Evolutionary conservation across 2,329 filamentous ascomycete genomes (phyloP).

Genomic region (Penicillium sp.): DNA sequence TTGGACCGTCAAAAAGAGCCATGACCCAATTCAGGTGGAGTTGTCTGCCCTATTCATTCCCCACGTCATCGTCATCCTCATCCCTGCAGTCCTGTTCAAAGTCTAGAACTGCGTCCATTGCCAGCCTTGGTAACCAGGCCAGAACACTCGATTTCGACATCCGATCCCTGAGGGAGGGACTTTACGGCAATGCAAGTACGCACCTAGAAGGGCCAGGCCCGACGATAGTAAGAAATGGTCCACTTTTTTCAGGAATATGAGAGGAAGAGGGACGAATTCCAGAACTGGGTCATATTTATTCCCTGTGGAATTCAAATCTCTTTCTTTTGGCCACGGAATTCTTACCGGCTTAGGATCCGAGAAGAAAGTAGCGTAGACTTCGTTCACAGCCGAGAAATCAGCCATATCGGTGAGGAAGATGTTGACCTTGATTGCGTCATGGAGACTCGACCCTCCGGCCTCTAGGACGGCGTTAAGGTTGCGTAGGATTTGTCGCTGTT

Average conservation of each 20-base stretch:
- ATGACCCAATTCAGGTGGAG: constrained; percentile 1
- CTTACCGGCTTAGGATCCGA: constrained; percentile 28
- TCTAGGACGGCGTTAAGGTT: constrained; percentile 61
- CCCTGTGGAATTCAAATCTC: neutral
- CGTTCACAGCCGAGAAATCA: constrained; percentile 72
- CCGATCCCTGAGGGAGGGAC: constrained; percentile 50
- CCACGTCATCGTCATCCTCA: constrained; percentile 3
- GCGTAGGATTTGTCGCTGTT: constrained; percentile 48
- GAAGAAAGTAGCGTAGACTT: constrained; percentile 58
- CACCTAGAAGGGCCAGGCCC: constrained; percentile 18
- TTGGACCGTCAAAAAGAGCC: neutral
- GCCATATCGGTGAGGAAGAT: constrained; percentile 64
- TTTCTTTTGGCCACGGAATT: neutral
- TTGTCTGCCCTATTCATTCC: neutral
- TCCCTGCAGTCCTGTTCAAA: constrained; percentile 7
- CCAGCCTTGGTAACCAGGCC: constrained; percentile 33
- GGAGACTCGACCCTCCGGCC: constrained; percentile 56
- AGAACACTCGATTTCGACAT: constrained; percentile 56
- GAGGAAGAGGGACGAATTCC: neutral
- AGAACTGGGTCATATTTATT: constrained; percentile 1
- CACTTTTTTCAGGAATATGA: neutral
- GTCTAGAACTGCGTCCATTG: constrained; percentile 16
- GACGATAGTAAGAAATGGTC: constrained; percentile 1
- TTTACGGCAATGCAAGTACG: constrained; percentile 52
- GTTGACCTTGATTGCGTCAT: constrained; percentile 64